phyloP scores from a whole-genome alignment of 495 filamentous ascomycete species.

The Penicillium turbatum region DNA sequence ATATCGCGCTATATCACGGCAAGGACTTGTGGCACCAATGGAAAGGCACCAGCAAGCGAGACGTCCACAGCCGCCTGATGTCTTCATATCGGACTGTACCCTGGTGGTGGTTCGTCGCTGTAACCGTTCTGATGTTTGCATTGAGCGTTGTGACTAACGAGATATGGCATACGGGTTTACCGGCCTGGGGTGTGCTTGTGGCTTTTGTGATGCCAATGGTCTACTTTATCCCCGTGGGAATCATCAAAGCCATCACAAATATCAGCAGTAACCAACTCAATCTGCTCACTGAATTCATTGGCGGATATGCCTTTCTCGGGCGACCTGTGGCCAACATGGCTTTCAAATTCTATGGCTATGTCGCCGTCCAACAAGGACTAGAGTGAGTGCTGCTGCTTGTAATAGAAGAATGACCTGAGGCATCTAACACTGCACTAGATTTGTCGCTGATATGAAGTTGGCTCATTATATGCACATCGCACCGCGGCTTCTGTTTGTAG shows the following conservation, averaged over 20 bases:
- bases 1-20: constrained; percentile 62
- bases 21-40: constrained; percentile 59
- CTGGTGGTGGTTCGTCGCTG: constrained; percentile 42
- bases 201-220: constrained; percentile 45
- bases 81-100: constrained; percentile 33
- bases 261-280: constrained; percentile 63
- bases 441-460: constrained; percentile 74
- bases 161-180: constrained; percentile 60
- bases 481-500: constrained; percentile 62
- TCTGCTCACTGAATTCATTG: constrained; percentile 67
- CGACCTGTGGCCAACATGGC: constrained; percentile 65
- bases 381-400: constrained; percentile 38
- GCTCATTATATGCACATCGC: constrained; percentile 76
- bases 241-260: constrained; percentile 62
- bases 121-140: constrained; percentile 49
- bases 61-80: constrained; percentile 46
- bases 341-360: constrained; percentile 74
- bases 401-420: constrained; percentile 29
- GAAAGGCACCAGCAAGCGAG: constrained; percentile 54
- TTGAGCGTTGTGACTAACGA: constrained; percentile 60
- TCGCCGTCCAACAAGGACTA: constrained; percentile 54
- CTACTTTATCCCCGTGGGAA: constrained; percentile 45
- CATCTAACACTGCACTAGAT: constrained; percentile 37
- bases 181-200: constrained; percentile 65
- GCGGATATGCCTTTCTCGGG: constrained; percentile 66